Base-by-base conservation (phyloP, 2,329 filamentous ascomycete genomes). In the Chaetomium sp. region DNA sequence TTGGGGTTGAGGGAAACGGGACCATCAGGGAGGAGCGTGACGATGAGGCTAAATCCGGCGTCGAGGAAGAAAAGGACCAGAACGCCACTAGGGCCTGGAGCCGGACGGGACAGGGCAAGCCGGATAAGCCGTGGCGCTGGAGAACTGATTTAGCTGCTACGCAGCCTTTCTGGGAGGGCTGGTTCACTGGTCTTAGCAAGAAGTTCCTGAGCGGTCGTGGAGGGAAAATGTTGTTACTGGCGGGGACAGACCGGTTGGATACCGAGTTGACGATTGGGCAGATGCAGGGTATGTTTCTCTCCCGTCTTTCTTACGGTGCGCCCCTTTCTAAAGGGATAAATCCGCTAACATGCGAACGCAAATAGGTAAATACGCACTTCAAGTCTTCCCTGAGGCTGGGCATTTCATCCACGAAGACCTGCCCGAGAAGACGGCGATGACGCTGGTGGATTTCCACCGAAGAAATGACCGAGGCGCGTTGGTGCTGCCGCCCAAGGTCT, bases 341-440 rank as follows among this genome's bases (percentile, higher is more conserved):
- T 6, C 12, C 6, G 6, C 6, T 34, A 32, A 14, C 27, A 44
- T 33, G 27, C 43, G 34, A 33, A 33, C 35, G 27, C 14, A 9
- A 8, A 49, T 59, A 84, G 87, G 91, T 5, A 97, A 97, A 78
- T 99, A 97, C 68, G 91, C 95, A 55, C 76, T 99, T 46, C 89
- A 96, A 64, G 91, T 99, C 6, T 88, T 97, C 65, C 91, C 94
- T 0, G 89, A 96, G 68, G 91, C 94, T 1, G 94, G 94, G 0
- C 94, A 99, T 70, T 99, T 99, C 67, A 84, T 99, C 54, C 94
- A 99, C 62, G 94, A 99, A 70, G 94, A 99, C 69, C 80, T 92
- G 49, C 91, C 94, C 0, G 88, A 91, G 66, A 95, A 92, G 76
- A 95, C 88, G 44, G 94, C 94, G 0, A 78, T 87, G 63, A 80